Base-by-base conservation (phyloP, 306 rosid species). In the Vigna nakashimae region DNA sequence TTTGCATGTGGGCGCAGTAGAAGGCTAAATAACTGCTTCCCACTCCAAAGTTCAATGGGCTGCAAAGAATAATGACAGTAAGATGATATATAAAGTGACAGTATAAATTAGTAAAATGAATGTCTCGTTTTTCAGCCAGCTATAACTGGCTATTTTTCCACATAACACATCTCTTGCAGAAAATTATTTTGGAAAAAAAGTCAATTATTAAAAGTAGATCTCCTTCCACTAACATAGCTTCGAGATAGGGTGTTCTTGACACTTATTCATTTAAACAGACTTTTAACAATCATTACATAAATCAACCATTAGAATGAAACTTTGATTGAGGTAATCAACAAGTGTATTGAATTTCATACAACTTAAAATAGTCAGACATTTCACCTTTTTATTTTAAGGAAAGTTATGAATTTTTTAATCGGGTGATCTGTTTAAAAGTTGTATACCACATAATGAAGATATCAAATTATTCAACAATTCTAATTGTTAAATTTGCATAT, bases 1-100 rank as follows among this genome's bases (percentile, higher is more conserved):
- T 83, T 89, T 79, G 97, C 89, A 88, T 90, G 81, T 2, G 95
- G 91, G 74, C 98, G 97, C 76, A 94, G 85, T 59, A 94, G 79
- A 86, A 92, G 81, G 65, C 90, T 92, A 84, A 89, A 94, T 86
- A 94, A 82, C 79, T 94, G 98, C 79, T 94, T 94, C 48, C 98
- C 98, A 57, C 97, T 94, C 98, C 98, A 94, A 40, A 94, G 95
- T 84, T 94, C 98, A 59, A 92, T 83, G 17, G 98, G 98, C 98
- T 94, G 89, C 85, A 89, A 82, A 73, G 51, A 82, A 77, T 7
- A 77, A 81, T 69, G 45, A 52, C 69, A 68, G 28, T 50, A 43
- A 75, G 55, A 77, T 68, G 65, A 55, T 42, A 79, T 16, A 42
- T 11, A 16, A 46, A 64, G 3, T 42, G 50, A 42, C 22, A 28